Evolutionary conservation across 768 basidiomycete genomes (phyloP).

Genomic region (Tricholoma terreum): DNA sequence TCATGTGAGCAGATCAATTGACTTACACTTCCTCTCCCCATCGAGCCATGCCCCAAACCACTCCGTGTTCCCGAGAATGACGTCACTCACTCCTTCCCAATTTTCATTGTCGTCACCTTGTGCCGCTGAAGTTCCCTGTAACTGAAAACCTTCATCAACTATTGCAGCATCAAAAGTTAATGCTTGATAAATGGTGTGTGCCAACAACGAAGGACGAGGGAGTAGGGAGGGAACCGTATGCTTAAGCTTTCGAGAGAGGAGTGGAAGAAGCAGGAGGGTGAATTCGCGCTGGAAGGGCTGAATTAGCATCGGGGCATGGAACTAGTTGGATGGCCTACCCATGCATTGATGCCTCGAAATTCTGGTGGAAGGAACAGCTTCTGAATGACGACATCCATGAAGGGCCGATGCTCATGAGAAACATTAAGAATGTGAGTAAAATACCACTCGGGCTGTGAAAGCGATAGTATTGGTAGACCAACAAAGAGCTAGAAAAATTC

Average conservation of each 20-base stretch:
- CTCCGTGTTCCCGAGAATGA: slow-evolving; percentile 76
- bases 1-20: background rate
- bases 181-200: slow-evolving; percentile 94
- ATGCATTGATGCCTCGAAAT: slow-evolving; percentile 64
- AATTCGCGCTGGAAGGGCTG: slow-evolving; percentile 68
- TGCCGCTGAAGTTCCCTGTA: slow-evolving; percentile 48
- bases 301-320: slow-evolving; percentile 2
- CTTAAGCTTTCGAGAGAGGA: slow-evolving; percentile 72
- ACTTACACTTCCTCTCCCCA: slow-evolving; percentile 86
- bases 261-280: slow-evolving; percentile 69
- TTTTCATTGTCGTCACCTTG: slow-evolving; percentile 23
- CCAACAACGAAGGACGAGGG: slow-evolving; percentile 77
- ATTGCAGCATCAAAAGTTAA: slow-evolving; percentile 82
- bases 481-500: background rate
- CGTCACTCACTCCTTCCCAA: slow-evolving; percentile 80
- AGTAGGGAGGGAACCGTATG: slow-evolving; percentile 73
- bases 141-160: slow-evolving; percentile 67
- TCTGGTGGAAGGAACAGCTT: slow-evolving; percentile 61
- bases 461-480: background rate
- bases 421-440: slow-evolving; percentile 89
- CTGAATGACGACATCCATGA: slow-evolving; percentile 78
- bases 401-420: slow-evolving; percentile 77
- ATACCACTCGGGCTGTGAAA: slow-evolving; percentile 89
- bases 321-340: slow-evolving; percentile 46
- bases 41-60: slow-evolving; percentile 93